These are phyloP conservation scores for Amanita polypyramis DNA, from an alignment of 768 basidiomycete species.

Conservation along the genomic window DNA sequence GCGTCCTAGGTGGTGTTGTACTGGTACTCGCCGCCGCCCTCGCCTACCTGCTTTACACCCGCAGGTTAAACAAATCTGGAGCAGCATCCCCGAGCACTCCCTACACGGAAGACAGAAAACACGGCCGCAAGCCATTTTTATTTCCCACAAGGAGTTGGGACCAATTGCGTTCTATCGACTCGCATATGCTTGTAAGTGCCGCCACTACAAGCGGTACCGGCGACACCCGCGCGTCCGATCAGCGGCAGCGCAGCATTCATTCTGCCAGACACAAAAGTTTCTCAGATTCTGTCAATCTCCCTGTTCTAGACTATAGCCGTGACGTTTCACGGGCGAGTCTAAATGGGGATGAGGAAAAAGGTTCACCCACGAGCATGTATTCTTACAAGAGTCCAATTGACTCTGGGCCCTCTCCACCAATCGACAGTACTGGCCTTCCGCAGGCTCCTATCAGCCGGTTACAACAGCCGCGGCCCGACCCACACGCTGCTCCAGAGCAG, in stretches of 20 bases:
- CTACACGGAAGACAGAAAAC: not conserved
- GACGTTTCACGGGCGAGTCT: not conserved
- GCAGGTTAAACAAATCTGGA: not conserved
- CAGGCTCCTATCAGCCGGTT: not conserved
- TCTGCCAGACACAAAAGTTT: not conserved
- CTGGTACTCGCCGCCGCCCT: conserved; percentile 22
- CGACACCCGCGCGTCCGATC: not conserved
- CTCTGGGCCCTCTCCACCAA: not conserved
- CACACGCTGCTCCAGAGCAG: not conserved
- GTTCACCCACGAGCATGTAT: not conserved
- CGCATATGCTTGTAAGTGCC: conserved; percentile 11
- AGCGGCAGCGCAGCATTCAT: not conserved
- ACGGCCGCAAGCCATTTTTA: not conserved
- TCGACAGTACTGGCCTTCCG: not conserved
- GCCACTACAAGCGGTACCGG: not conserved
- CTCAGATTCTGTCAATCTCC: not conserved
- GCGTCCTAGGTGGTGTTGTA: conserved; percentile 36
- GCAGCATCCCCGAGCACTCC: not conserved
- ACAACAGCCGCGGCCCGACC: not conserved
- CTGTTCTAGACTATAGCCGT: not conserved
- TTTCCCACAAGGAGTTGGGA: conserved; percentile 15
- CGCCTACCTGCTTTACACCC: conserved; percentile 22
- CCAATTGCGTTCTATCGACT: conserved; percentile 23
- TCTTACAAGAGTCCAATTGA: not conserved
- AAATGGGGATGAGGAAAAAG: conserved; percentile 3